Percentiles rank a stretch among this genome's conserved stretches.
Conservation (phyloP, 352 stramenopile genomes). For the Halophytophthora polymorphica region DNA sequence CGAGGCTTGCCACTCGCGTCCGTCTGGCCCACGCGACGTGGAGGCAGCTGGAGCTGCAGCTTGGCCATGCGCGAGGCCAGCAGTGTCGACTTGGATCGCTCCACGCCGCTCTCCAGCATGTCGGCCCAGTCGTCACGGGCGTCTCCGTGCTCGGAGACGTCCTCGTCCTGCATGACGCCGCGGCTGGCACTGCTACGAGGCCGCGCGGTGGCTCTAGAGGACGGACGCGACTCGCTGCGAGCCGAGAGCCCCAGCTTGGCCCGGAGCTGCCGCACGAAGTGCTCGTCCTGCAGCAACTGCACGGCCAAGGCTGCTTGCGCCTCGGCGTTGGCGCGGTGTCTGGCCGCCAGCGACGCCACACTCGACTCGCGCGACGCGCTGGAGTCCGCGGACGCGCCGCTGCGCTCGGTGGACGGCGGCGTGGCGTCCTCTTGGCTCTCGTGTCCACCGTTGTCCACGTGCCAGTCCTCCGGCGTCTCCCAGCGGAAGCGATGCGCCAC, state of each 20-base stretch:
- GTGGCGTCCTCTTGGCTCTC: constrained; percentile 8
- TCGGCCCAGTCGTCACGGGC: constrained; percentile 41
- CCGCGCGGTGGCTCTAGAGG: constrained; percentile 13
- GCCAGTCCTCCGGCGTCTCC: constrained; percentile 41
- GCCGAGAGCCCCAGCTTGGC: constrained; percentile 53
- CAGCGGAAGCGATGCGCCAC: constrained; percentile 42
- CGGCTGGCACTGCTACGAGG: constrained; percentile 9
- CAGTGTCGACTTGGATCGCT: constrained; percentile 44
- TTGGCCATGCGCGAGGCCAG: constrained; percentile 60
- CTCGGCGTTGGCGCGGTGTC: constrained; percentile 26
- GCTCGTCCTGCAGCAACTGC: constrained; percentile 49
- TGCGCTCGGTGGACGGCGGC: constrained; percentile 8
- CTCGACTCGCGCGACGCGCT: constrained; percentile 4
- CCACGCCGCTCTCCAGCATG: constrained; percentile 42
- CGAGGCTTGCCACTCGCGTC: constrained; percentile 1
- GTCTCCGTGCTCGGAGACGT: constrained; percentile 24
- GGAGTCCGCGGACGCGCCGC: constrained; percentile 10
- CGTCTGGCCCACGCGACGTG: constrained; percentile 3
- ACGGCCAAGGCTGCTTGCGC: constrained; percentile 29
- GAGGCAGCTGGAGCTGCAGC: constrained; percentile 39
- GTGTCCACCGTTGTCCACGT: constrained; percentile 14
- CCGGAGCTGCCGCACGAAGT: constrained; percentile 56
- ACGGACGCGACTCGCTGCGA: constrained; percentile 17
- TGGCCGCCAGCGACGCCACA: constrained; percentile 9
- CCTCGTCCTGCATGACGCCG: constrained; percentile 13